Conservation (phyloP, 2,329 filamentous ascomycete genomes). For the Xylariaceae sp. region DNA sequence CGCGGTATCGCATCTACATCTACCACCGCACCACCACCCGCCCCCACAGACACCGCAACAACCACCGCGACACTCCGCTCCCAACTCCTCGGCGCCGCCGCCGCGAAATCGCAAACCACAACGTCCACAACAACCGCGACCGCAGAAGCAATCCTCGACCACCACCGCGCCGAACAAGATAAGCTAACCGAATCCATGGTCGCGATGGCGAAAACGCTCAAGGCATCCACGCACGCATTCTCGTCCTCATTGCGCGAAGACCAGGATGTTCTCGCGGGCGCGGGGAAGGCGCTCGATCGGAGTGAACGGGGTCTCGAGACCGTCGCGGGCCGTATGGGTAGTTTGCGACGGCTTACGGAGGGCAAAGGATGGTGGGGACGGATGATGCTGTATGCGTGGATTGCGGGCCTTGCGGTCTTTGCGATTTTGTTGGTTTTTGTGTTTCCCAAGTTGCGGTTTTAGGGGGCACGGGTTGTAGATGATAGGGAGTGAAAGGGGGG, state of each 20-base stretch:
- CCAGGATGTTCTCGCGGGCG: slow-evolving; percentile 65
- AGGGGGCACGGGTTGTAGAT: slow-evolving; percentile 55
- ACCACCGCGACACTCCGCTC: slow-evolving; percentile 34
- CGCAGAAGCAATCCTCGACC: slow-evolving; percentile 67
- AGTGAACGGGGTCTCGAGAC: slow-evolving; percentile 71
- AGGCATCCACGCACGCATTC: slow-evolving; percentile 68
- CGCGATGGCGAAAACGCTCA: slow-evolving; percentile 70
- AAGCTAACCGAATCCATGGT: slow-evolving; percentile 75
- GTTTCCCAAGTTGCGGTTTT: slow-evolving; percentile 83
- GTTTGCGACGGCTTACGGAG: slow-evolving; percentile 73
- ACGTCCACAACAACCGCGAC: slow-evolving; percentile 42
- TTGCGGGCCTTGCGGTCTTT: slow-evolving; percentile 74
- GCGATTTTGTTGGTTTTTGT: slow-evolving; percentile 78
- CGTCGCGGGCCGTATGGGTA: slow-evolving; percentile 71
- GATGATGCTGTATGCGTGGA: slow-evolving; percentile 77
- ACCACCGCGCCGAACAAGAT: slow-evolving; percentile 78
- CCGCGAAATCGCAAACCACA: slow-evolving; percentile 28
- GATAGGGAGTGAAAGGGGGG: background rate
- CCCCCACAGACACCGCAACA: slow-evolving; percentile 14
- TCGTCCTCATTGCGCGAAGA: slow-evolving; percentile 63
- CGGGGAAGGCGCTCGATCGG: slow-evolving; percentile 69
- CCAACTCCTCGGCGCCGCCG: slow-evolving; percentile 41
- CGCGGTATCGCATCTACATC: slow-evolving; percentile 18
- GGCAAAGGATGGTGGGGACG: slow-evolving; percentile 83
- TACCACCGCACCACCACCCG: slow-evolving; percentile 6